Evolutionary conservation across 805 yeast species (phyloP), one percentile per base, ranked within the genome.

Genomic region (Candida anglica): DNA sequence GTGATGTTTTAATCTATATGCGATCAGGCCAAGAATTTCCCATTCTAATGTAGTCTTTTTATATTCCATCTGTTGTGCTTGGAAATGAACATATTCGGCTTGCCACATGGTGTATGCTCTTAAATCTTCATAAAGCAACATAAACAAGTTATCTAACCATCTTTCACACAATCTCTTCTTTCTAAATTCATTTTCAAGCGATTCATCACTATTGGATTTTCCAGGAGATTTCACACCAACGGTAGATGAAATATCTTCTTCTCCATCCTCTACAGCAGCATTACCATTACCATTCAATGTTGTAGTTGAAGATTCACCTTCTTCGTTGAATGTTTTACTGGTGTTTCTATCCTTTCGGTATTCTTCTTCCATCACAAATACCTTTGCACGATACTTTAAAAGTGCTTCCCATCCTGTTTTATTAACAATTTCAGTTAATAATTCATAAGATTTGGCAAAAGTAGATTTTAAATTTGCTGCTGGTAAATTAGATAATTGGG

Each of bases 51-150:
- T 79, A 19, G 81, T 66, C 52, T 86, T 88, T 47, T 76, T 77
- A 56, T 82, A 84, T 27, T 77, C 79, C 56, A 86, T 70, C 57
- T 86, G 86, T 55, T 87, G 95, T 5, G 94, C 86, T 56, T 84
- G 88, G 62, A 84, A 82, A 58, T 91, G 96, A 41, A 88, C 75
- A 45, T 75, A 73, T 55, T 93, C 96, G 0, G 96, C 88, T 55
- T 88, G 89, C 93, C 96, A 91, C 71, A 86, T 75, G 1, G 96
- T 87, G 55, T 85, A 91, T 1, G 86, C 79, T 50, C 84, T 70
- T 48, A 85, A 69, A 52, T 85, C 95, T 47, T 80, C 86, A 48
- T 79, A 80, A 23, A 80, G 56, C 6, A 79, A 51, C 84, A 80
- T 77, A 52, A 80, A 80, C 39, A 80, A 56, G 50, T 79, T 79